phyloP scores from a whole-genome alignment of 1,284 basidiomycete species.

The Rhizoctonia solani region DNA sequence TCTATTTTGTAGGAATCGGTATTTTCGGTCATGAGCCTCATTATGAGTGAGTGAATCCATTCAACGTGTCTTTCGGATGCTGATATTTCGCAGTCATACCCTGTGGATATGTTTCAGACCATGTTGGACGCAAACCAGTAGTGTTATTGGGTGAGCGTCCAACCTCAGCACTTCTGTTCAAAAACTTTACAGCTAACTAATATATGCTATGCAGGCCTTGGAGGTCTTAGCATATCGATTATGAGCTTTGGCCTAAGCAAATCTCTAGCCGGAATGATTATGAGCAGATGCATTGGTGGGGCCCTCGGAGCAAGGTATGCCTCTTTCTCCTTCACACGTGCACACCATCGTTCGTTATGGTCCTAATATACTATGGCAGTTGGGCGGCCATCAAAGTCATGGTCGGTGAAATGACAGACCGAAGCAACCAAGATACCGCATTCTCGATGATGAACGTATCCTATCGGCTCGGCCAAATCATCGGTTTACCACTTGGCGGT shows the following conservation, averaged over 20 bases:
- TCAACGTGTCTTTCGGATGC: too few relatives aligned
- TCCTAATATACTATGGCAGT: background rate
- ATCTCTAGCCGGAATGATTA: slow-evolving; percentile 27
- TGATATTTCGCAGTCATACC: too few relatives aligned
- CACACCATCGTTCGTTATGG: background rate
- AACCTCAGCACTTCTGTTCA: background rate
- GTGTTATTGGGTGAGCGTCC: slow-evolving; percentile 11
- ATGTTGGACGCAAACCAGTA: slow-evolving; percentile 32
- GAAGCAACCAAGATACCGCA: slow-evolving; percentile 33
- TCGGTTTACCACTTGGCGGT: slow-evolving; percentile 40
- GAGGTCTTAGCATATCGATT: slow-evolving; percentile 31
- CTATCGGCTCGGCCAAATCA: slow-evolving; percentile 34
- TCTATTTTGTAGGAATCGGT: slow-evolving; percentile 16
- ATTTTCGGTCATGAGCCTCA: slow-evolving; percentile 18
- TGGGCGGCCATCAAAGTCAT: slow-evolving; percentile 32
- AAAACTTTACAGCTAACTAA: background rate
- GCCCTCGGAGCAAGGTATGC: slow-evolving; percentile 17
- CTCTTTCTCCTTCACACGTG: background rate
- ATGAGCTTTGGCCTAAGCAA: slow-evolving; percentile 29
- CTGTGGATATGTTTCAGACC: slow-evolving; percentile 34
- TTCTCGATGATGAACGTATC: slow-evolving; percentile 16
- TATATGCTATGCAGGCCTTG: slow-evolving; percentile 1
- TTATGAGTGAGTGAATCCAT: slow-evolving; percentile 16
- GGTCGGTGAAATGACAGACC: slow-evolving; percentile 27
- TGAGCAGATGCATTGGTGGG: slow-evolving; percentile 30